Base-by-base conservation (phyloP, 768 basidiomycete species). In the Phanerochaete sordida region DNA sequence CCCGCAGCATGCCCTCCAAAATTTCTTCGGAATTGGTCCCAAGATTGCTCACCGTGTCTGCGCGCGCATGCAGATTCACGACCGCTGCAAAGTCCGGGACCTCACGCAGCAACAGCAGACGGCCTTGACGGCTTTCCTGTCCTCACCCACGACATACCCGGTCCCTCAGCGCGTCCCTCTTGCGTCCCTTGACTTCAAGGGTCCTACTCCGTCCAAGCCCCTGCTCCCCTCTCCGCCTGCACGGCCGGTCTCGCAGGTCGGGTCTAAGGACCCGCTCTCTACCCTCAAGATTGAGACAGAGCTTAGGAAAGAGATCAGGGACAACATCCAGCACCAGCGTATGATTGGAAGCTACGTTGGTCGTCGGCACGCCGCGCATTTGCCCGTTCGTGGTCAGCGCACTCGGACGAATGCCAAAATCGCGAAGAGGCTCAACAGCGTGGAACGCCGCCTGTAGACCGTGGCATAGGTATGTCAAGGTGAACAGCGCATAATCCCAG, bases 281-380 rank as follows among this genome's bases (percentile, higher is more conserved):
- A 80, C 82, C 48, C 72, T 98, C 64, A 88, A 85, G 77, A 88
- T 97, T 61, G 96, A 98, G 77, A 84, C 88, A 21, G 97, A 98
- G 73, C 75, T 95, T 69, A 84, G 81, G 72, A 83, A 90, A 67
- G 82, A 87, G 71, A 80, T 95, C 67, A 84, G 86, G 75, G 93
- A 93, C 72, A 95, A 98, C 72, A 95, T 99, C 72, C 86, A 84
- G 5, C 95, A 97, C 75, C 86, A 95, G 74, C 80, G 93, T 62
- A 90, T 90, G 82, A 94, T 98, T 73, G 96, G 96, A 50, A 93
- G 90, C 65, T 95, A 96, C 73, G 85, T 93, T 53, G 97, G 97
- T 52, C 85, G 86, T 78, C 79, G 95, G 73, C 96, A 98, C 72
- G 93, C 93, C 8, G 93, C 95, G 87, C 85, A 87, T 60, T 74